Base-by-base conservation (phyloP, 169 alveolate genomes). In the Pseudocohnilembus persalinus region DNA sequence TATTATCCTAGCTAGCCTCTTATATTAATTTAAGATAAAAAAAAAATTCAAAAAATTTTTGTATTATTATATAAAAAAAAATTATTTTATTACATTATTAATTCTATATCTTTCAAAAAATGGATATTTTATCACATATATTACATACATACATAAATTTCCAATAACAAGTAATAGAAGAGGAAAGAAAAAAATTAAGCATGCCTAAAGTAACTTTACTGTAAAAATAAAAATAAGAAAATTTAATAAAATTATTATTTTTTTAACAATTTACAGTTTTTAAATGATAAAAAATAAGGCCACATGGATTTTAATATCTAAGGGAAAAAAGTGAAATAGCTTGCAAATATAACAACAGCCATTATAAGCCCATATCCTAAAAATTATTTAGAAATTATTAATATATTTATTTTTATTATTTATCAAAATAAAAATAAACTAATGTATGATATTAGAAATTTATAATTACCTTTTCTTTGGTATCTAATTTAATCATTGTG, bases 81-180 rank as follows among this genome's bases (percentile, higher is more conserved):
- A 49, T 20, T 20, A 49, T 49, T 49, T 49, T 20, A 49, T 11
- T 49, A 49, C 68, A 49, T 49, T 49, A 49, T 78, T 33, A 24
- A 90, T 88, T 68, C 90, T 85, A 76, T 91, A 93, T 68, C 92
- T 79, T 79, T 93, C 96, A 82, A 93, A 93, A 83, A 93, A 93
- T 0, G 94, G 95, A 27, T 73, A 72, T 79, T 93, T 89, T 0
- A 79, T 49, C 0, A 80, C 68, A 78, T 93, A 93, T 29, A 93
- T 90, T 72, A 76, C 30, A 74, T 81, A 83, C 93, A 90, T 90
- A 26, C 34, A 73, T 15, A 87, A 78, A 35, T 90, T 90, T 1
- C 82, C 76, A 16, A 90, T 26, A 20, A 75, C 68, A 74, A 78
- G 75, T 35, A 77, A 74, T 4, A 68, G 20, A 6, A 75, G n/a